phyloP scores from a whole-genome alignment of 352 stramenopile genomes.

The Globisporangium carolinianum region DNA sequence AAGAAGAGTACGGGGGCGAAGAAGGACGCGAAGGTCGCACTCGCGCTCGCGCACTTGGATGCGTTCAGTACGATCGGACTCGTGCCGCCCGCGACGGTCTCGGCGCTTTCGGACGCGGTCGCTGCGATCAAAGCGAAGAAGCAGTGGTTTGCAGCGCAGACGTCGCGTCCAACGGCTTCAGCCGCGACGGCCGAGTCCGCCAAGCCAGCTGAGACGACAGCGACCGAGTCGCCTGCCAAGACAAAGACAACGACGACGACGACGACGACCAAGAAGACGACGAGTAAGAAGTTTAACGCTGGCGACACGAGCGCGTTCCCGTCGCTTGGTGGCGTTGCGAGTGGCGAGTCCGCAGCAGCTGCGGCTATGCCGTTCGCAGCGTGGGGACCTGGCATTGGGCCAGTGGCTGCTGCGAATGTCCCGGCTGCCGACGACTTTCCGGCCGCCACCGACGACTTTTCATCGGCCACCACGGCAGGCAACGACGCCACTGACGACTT shows the following conservation, averaged over 20 bases:
- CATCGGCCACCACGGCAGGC: conserved; percentile 16
- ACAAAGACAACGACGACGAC: conserved; percentile 26
- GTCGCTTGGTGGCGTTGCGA: conserved; percentile 47
- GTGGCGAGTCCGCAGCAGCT: conserved; percentile 15
- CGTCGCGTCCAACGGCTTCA: conserved; percentile 25
- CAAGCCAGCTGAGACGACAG: conserved; percentile 18
- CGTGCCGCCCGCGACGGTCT: conserved; percentile 82
- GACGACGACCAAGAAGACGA: conserved; percentile 51
- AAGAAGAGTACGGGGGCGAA: conserved; percentile 55
- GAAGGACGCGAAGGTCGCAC: conserved; percentile 69
- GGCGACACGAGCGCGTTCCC: conserved; percentile 75
- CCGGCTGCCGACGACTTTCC: conserved; percentile 24
- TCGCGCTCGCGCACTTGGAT: conserved; percentile 74
- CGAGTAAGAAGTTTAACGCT: conserved; percentile 80
- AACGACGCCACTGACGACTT: conserved; percentile 25
- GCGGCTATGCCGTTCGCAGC: conserved; percentile 15
- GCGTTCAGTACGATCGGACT: conserved; percentile 92
- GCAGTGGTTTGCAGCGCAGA: conserved; percentile 76
- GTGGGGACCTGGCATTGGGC: conserved; percentile 57
- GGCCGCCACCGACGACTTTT: conserved; percentile 29
- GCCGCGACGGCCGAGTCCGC: conserved; percentile 23
- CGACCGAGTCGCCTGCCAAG: too few species aligned
- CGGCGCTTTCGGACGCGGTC: conserved; percentile 81
- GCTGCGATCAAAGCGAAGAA: conserved; percentile 96
- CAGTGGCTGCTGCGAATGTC: conserved; percentile 17